Percentiles rank a stretch among this genome's conserved stretches.
Evolutionary conservation across 2,329 filamentous ascomycete species (phyloP).

Genomic region (Rutstroemia sydowiana): DNA sequence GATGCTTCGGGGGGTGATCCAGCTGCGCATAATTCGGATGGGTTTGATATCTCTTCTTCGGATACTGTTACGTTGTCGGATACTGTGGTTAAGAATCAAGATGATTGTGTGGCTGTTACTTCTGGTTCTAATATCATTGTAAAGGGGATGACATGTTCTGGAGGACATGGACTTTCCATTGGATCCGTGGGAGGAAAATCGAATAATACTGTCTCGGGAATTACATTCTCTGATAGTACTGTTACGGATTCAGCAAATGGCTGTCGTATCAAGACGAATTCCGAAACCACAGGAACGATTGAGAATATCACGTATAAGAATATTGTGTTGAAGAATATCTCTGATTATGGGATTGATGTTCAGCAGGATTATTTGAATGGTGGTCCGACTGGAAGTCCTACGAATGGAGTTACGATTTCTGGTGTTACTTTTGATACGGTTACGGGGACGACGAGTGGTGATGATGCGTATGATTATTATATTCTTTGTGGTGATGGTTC

Average conservation of each 20-base stretch:
- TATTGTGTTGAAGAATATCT: slow-evolving; percentile 43
- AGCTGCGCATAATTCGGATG: slow-evolving; percentile 46
- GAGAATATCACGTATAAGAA: slow-evolving; percentile 44
- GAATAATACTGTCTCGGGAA: slow-evolving; percentile 46
- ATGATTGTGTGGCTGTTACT: slow-evolving; percentile 53
- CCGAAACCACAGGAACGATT: slow-evolving; percentile 33
- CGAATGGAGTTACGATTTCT: slow-evolving; percentile 41
- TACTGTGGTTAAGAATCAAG: slow-evolving; percentile 48
- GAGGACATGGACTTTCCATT: slow-evolving; percentile 44
- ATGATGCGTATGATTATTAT: slow-evolving; percentile 36
- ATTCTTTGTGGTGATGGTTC: slow-evolving; percentile 48
- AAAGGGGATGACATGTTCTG: slow-evolving; percentile 23
- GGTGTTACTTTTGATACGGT: slow-evolving; percentile 39
- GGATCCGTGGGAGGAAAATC: slow-evolving; percentile 48
- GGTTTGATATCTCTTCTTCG: slow-evolving; percentile 42
- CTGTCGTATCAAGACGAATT: slow-evolving; percentile 32
- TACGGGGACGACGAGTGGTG: slow-evolving; percentile 33
- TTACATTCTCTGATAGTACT: slow-evolving; percentile 41
- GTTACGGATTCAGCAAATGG: slow-evolving; percentile 47
- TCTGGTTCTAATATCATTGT: slow-evolving; percentile 37
- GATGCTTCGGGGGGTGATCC: slow-evolving; percentile 20
- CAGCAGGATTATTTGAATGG: slow-evolving; percentile 45
- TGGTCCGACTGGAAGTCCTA: slow-evolving; percentile 20
- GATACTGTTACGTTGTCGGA: slow-evolving; percentile 42
- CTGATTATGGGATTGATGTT: slow-evolving; percentile 41